These are phyloP conservation scores for Barnettozyma vustinii DNA, from an alignment of 805 yeast genomes.

Conservation along the genomic window DNA sequence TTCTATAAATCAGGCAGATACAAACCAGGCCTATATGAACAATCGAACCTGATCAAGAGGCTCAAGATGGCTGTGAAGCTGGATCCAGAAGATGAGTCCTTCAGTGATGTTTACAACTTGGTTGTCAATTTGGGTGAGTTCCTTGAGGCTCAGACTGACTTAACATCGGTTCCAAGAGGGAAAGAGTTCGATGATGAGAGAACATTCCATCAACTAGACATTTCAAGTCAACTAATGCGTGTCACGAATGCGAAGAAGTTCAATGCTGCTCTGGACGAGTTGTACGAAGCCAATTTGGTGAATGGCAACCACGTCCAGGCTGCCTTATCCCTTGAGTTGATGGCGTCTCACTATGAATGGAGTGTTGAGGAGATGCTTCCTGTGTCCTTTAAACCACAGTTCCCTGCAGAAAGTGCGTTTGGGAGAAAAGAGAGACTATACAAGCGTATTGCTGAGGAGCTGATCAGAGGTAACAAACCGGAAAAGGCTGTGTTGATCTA, in stretches of 20 bases:
- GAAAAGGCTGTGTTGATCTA: conserved; percentile 78
- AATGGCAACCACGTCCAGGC: conserved; percentile 73
- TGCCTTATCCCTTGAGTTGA: conserved; percentile 69
- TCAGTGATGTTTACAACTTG: conserved; percentile 41
- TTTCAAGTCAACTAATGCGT: conserved; percentile 69
- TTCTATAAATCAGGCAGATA: conserved; percentile 53
- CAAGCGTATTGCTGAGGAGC: conserved; percentile 65
- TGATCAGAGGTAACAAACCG: conserved; percentile 62
- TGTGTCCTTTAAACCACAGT: conserved; percentile 54
- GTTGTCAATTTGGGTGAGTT: conserved; percentile 55
- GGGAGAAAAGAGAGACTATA: conserved; percentile 71
- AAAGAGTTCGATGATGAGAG: conserved; percentile 85
- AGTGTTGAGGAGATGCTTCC: conserved; percentile 51
- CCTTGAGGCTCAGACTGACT: conserved; percentile 57
- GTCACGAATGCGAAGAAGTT: conserved; percentile 76
- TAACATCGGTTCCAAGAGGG: conserved; percentile 70
- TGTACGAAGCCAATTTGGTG: conserved; percentile 57
- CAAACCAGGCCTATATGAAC: conserved; percentile 52
- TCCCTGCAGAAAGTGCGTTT: conserved; percentile 78
- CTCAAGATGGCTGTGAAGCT: conserved; percentile 45
- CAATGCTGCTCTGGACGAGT: conserved; percentile 69
- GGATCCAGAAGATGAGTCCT: conserved; percentile 63
- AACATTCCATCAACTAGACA: conserved; percentile 70
- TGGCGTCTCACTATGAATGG: conserved; percentile 78
- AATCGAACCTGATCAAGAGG: conserved; percentile 44